Evolutionary conservation across 768 basidiomycete genomes (phyloP), one percentile per base, ranked within the genome.

Genomic region (Lactarius deliciosus): DNA sequence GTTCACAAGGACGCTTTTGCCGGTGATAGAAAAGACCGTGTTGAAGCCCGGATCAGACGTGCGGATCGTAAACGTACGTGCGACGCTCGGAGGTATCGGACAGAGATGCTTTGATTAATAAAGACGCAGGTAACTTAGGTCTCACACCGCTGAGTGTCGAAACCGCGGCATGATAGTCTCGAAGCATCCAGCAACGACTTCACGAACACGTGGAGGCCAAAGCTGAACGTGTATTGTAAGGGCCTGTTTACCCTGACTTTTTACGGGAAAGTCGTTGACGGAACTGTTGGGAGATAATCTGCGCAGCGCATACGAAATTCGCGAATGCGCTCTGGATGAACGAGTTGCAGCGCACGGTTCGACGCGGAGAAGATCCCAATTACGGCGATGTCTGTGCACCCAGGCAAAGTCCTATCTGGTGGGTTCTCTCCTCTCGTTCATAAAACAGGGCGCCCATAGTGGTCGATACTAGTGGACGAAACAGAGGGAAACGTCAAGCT

Each of bases 11-110:
- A 78, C 80, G 4, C 78, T 89, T 8, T 77, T 87, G n/a, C n/a
- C n/a, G 2, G 72, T 87, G 2, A 71, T 89, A 57, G 76, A 75
- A 47, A 74, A 77, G 61, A 88, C 88, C 1, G 82, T 85, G 0
- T 68, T 77, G 20, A 74, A 80, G 56, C 74, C 79, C 0, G 75
- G 76, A 28, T 79, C 85, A 0, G 88, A 89, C 65, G 87, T 88
- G 57, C 82, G 88, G 20, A 79, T 90, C 16, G 79, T 88, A 11
- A 81, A 83, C 63, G 87, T 87, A 65, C 50, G 82, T 68, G 38
- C 28, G 32, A 13, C 20, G 43, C 8, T 16, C 22, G 16, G 18
- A 15, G 38, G 13, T 25, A 16, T 4, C 9, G n/a, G n/a, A n/a
- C n/a, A 22, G 54, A 41, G 11, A 5, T n/a, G 4, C 41, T 30